Base-by-base conservation (phyloP, 345 rosid species). In the Melastoma malabathricum region DNA sequence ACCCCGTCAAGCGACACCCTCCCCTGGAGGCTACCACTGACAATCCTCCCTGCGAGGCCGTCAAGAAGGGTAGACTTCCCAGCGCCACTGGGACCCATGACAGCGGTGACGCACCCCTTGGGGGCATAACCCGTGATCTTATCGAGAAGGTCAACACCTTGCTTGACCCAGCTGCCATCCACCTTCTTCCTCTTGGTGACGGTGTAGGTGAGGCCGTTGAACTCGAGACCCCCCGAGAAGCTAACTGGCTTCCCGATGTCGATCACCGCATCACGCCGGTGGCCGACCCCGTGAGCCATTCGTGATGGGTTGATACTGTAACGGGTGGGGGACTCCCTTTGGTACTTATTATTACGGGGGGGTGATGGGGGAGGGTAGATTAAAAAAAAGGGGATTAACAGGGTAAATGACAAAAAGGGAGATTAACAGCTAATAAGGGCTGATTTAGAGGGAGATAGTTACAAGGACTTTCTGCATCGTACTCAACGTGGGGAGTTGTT, bases 1-100 rank as follows among this genome's bases (percentile, higher is more conserved):
- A 20, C 53, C 4, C 81, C 85, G 47, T 76, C 81, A 57, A 76
- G 46, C 10, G 71, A 72, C 47, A 82, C 81, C 60, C 56, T 65
- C 2, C 89, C 89, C 54, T 68, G 62, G 10, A 82, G 69, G 59
- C 89, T 78, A 46, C 81, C 84, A 41, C 79, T 78, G 0, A 84
- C 79, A 7, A 78, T 82, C 13, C 77, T 62, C 13, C 85, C 85
- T 0, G 81, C 84, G 51, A 82, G 16, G n/a, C 68, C 85, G 43
- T 82, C 89, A 48, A 82, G 52, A 10, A 82, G 48, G 1, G 89
- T 82, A 6, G 89, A 82, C 64, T 82, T 82, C 31, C 85, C 85
- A 0, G 89, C 85, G 20, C 85, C 89, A 29, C 89, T 82, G 0
- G 83, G 83, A 50, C 85, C 89, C 85, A 82, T 78, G 43, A 82